phyloP scores from a whole-genome alignment of 225 moss, liverwort and hornwort genomes.

The Pleurozium schreberi region DNA sequence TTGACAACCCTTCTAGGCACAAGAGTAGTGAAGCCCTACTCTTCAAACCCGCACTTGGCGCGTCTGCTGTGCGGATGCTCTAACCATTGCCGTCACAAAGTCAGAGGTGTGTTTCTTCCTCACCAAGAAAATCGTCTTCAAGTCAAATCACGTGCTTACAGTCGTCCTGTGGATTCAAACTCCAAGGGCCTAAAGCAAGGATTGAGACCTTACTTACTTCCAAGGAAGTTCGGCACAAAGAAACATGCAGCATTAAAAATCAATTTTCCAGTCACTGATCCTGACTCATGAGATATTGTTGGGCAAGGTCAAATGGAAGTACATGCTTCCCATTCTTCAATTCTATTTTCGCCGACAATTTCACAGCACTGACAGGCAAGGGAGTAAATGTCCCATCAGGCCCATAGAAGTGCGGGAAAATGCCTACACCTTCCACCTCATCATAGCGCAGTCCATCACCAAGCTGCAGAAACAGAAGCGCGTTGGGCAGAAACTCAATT shows the following conservation, averaged over 20 bases:
- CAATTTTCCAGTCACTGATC: neutral
- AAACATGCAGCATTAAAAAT: neutral
- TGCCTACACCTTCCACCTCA: conserved; percentile 14
- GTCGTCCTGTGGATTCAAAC: neutral
- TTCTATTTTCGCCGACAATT: conserved; percentile 19
- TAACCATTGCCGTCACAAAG: neutral
- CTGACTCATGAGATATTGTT: neutral
- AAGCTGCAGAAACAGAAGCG: conserved; percentile 12
- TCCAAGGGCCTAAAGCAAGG: neutral
- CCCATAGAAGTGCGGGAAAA: conserved; percentile 60
- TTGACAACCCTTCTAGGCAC: too few species aligned
- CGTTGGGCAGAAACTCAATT: neutral
- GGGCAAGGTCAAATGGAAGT: conserved; percentile 15
- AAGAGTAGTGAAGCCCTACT: too few species aligned
- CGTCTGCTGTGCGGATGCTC: too few species aligned
- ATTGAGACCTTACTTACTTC: neutral
- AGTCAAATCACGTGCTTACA: neutral
- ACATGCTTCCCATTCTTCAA: conserved; percentile 24
- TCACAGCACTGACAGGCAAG: conserved; percentile 27
- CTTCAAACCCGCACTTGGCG: too few species aligned
- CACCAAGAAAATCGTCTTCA: neutral
- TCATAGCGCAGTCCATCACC: conserved; percentile 46
- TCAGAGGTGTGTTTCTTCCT: neutral
- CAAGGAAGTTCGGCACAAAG: neutral
- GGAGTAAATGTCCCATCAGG: conserved; percentile 9